A percentile compares a stretch with the other conserved stretches of the same genome.
Conservation (phyloP, 768 basidiomycete species). For the Phaeotremella skinneri region DNA sequence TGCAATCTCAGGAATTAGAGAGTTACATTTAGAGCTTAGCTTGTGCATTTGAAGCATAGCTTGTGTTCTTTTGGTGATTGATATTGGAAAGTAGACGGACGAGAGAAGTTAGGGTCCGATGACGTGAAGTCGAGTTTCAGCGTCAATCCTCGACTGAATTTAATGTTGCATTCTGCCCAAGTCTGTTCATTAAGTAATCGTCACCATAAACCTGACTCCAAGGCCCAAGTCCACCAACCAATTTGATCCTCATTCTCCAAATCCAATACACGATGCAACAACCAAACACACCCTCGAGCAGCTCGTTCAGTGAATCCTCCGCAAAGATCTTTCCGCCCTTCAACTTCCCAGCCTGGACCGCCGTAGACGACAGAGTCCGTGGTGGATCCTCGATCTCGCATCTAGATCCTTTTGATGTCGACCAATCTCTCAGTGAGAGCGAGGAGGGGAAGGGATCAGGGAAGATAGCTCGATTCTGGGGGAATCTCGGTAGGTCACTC, state of each 20-base stretch:
- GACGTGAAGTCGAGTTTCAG: no score
- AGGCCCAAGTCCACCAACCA: no score
- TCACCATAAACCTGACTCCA: not conserved
- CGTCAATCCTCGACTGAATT: no score
- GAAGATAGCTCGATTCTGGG: constrained; percentile 45
- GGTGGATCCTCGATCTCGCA: constrained; percentile 51
- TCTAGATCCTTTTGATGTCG: constrained; percentile 32
- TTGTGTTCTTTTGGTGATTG: no score
- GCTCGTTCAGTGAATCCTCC: not conserved
- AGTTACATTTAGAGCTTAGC: no score
- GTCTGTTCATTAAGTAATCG: no score
- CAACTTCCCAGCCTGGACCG: constrained; percentile 45
- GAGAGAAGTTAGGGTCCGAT: no score
- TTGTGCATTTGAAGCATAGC: no score
- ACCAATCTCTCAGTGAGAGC: not conserved
- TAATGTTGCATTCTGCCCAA: no score
- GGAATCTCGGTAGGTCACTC: constrained; percentile 42
- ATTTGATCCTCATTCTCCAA: constrained; percentile 1
- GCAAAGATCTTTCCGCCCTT: constrained; percentile 48
- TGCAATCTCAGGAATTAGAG: no score
- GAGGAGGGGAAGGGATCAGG: constrained; percentile 11
- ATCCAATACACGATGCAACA: not conserved
- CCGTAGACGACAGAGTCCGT: constrained; percentile 53
- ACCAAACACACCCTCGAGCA: no score
- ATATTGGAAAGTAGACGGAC: no score